phyloP scores from a whole-genome alignment of 2,329 filamentous ascomycete genomes.

The Penicillium verrucosum region DNA sequence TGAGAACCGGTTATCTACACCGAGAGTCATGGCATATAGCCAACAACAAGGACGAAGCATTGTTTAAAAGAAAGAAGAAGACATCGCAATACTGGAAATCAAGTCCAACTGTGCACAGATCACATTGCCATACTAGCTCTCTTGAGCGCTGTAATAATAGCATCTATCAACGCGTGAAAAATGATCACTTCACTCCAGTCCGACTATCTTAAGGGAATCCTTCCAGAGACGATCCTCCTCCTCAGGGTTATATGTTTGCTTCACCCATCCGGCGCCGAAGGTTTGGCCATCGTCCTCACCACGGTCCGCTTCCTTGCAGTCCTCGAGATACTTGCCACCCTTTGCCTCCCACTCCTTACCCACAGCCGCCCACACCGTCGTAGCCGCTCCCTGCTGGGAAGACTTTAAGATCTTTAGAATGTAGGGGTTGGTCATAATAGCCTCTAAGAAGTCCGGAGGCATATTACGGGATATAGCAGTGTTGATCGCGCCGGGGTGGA shows the following conservation, averaged over 20 bases:
- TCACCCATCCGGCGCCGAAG: slow-evolving; percentile 4
- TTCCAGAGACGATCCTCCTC: not conserved
- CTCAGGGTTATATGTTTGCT: slow-evolving; percentile 1
- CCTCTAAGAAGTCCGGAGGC: too few species aligned
- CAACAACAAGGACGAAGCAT: too few species aligned
- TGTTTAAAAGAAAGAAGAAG: too few species aligned
- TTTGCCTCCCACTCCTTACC: slow-evolving; percentile 29
- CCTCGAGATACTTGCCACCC: slow-evolving; percentile 35
- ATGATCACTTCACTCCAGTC: not conserved
- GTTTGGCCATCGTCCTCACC: slow-evolving; percentile 1
- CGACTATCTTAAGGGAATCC: not conserved
- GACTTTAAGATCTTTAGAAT: slow-evolving; percentile 27
- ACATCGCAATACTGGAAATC: too few species aligned
- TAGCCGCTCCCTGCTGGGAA: slow-evolving; percentile 40
- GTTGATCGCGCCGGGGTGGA: too few species aligned
- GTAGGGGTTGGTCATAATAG: too few species aligned
- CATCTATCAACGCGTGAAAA: not conserved
- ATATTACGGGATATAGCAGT: too few species aligned
- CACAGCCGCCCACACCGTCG: slow-evolving; percentile 34
- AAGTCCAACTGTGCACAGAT: not conserved
- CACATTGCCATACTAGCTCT: not conserved
- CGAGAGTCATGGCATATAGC: too few species aligned
- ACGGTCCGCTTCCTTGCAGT: slow-evolving; percentile 18
- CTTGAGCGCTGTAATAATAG: not conserved
- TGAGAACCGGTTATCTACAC: too few species aligned